Percentiles rank a stretch among this genome's conserved stretches.
Conservation (phyloP, 352 stramenopile genomes). For the Phytopythium vexans region DNA sequence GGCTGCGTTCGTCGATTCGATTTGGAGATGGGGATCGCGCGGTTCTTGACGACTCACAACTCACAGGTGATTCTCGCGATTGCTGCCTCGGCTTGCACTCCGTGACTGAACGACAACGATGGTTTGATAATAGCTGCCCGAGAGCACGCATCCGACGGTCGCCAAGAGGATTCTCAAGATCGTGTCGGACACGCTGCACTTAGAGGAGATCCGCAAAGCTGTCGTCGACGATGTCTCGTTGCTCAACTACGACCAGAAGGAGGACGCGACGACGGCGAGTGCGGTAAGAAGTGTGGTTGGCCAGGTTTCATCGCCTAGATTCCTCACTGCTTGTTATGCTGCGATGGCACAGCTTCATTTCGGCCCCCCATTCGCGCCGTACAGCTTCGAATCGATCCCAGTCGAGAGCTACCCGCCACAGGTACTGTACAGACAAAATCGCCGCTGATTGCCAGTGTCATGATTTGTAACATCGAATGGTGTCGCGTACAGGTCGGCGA, state of each 20-base stretch:
- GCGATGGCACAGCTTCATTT: slow-evolving; percentile 45
- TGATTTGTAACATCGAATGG: not conserved
- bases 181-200: slow-evolving; percentile 66
- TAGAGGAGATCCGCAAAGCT: slow-evolving; percentile 61
- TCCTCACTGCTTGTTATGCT: slow-evolving; percentile 5
- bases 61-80: slow-evolving; percentile 30
- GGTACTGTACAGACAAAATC: slow-evolving; percentile 12
- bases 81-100: not conserved
- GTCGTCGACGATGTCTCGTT: slow-evolving; percentile 66
- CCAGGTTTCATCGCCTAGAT: not conserved
- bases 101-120: not conserved
- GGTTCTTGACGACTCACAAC: slow-evolving; percentile 67
- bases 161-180: slow-evolving; percentile 65
- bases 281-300: slow-evolving; percentile 23
- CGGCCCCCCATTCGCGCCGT: slow-evolving; percentile 62
- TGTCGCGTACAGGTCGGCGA: slow-evolving; percentile 39
- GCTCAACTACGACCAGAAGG: slow-evolving; percentile 64
- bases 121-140: slow-evolving; percentile 39
- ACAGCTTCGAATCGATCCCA: slow-evolving; percentile 60
- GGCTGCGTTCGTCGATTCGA: slow-evolving; percentile 70
- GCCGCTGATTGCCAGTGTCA: not conserved
- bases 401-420: slow-evolving; percentile 78
- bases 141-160: slow-evolving; percentile 58
- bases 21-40: slow-evolving; percentile 69
- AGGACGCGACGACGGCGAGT: slow-evolving; percentile 39